Evolutionary conservation across 352 stramenopile genomes (phyloP).

Genomic region (Phytopythium oedochilum): DNA sequence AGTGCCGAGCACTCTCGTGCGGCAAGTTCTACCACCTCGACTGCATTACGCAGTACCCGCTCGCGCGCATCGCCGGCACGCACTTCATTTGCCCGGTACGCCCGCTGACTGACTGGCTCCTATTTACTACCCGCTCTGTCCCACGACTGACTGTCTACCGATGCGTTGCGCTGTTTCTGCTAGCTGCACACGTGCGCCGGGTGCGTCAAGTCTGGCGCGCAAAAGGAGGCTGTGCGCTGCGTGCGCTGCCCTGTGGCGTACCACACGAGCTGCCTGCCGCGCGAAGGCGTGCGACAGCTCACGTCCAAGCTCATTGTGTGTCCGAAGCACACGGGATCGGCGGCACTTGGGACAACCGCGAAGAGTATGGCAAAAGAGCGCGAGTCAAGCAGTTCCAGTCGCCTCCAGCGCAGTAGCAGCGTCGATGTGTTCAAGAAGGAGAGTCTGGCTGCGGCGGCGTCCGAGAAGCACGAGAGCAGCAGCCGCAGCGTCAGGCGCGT

Average conservation of each 20-base stretch:
- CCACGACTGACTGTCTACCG: too few species aligned
- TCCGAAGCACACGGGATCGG: conserved; percentile 33
- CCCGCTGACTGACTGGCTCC: background rate
- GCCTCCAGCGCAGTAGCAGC: background rate
- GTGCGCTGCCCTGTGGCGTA: conserved; percentile 78
- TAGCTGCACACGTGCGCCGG: conserved; percentile 73
- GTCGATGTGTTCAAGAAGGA: conserved; percentile 1
- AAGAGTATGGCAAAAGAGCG: background rate
- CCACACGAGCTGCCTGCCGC: conserved; percentile 70
- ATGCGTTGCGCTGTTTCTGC: background rate
- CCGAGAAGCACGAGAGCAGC: background rate
- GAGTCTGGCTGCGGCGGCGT: background rate
- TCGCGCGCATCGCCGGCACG: conserved; percentile 62
- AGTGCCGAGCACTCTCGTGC: conserved; percentile 77
- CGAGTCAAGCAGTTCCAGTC: background rate
- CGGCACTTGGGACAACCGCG: background rate
- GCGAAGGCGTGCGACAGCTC: conserved; percentile 42
- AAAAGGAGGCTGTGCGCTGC: conserved; percentile 78
- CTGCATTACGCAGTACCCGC: conserved; percentile 74
- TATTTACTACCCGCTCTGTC: too few species aligned
- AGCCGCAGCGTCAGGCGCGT: conserved; percentile 18
- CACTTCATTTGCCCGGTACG: conserved; percentile 79
- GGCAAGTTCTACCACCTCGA: conserved; percentile 84
- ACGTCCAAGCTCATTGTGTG: conserved; percentile 75
- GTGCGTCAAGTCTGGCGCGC: conserved; percentile 70